Evolutionary conservation across 1,139 yeast genomes (phyloP), one percentile per base, ranked within the genome.

Genomic region (Meyerozyma athensensis): DNA sequence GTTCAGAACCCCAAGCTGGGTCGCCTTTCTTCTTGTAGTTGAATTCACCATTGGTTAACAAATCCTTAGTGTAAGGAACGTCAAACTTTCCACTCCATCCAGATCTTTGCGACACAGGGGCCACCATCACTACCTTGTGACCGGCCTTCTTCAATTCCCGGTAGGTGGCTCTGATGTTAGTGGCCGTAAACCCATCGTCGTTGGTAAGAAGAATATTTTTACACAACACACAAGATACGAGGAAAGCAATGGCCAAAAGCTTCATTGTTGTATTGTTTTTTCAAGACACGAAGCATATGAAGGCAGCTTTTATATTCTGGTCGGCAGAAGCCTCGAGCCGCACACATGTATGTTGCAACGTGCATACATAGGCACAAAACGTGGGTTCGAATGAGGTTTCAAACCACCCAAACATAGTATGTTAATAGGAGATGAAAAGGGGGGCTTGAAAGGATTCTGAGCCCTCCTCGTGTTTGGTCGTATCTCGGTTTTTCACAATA

Each of bases 1-100:
- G 57, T 52, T 70, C 76, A 43, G 68, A 72, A 40, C 70, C 74
- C 73, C 74, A 70, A 26, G 73, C 59, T 42, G 76, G 75, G 22
- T 61, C 59, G 32, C 76, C 76, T 26, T 59, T 59, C 39, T 58
- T 56, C 43, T 61, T 67, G 50, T 70, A 68, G 40, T 47, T 52
- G 44, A 68, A 70, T 42, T 65, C 73, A 43, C 74, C 75, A 42
- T 65, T 61, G 23, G 63, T 55, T 41, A 59, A 54, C 52, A 74
- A 66, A 17, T 61, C 65, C 40, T 61, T 54, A 36, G 68, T 53
- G 38, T 59, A 46, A 26, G 68, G 68, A 24, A 61, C 43, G 19
- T 48, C 48, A 39, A 62, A 62, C 26, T 52, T 57, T 5, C 66
- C 66, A 2, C 58, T 59, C 44, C 46, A 53, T 4, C 65, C 61